Evolutionary conservation across 1,284 basidiomycete genomes (phyloP).

Genomic region (Marasmius oreades): DNA sequence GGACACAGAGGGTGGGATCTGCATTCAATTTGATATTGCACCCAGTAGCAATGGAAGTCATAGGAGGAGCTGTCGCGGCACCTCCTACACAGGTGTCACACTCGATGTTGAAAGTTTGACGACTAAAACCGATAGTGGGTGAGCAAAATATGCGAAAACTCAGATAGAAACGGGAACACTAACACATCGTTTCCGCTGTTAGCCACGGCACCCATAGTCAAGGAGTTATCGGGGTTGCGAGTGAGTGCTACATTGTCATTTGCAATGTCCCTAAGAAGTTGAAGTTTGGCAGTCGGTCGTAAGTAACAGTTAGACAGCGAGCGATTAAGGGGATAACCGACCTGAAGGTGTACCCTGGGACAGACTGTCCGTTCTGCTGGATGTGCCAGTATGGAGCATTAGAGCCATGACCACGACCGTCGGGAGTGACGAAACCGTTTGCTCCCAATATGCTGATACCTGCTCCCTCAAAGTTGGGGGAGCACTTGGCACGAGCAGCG

Average conservation of each 20-base stretch:
- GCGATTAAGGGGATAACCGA: neutral
- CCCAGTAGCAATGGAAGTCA: neutral
- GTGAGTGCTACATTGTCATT: neutral
- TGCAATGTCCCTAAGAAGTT: neutral
- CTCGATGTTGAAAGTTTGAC: neutral
- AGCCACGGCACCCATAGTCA: neutral
- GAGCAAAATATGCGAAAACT: neutral
- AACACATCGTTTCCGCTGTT: neutral
- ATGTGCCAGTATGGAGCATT: neutral
- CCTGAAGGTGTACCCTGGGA: neutral
- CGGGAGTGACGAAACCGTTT: neutral
- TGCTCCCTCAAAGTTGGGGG: neutral
- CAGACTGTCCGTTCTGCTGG: neutral
- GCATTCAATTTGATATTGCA: neutral
- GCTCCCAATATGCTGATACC: neutral
- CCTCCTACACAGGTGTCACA: neutral
- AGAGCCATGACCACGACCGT: neutral
- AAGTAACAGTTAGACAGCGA: neutral
- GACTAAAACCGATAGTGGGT: neutral
- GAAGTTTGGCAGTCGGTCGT: too few species aligned
- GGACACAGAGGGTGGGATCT: neutral
- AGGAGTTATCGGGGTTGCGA: neutral
- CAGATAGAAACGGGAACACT: neutral
- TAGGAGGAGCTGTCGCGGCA: neutral
- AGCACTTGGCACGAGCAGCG: constrained; percentile 1